Conservation (phyloP, 108 stramenopile species). For the Hondaea fermentalgiana region DNA sequence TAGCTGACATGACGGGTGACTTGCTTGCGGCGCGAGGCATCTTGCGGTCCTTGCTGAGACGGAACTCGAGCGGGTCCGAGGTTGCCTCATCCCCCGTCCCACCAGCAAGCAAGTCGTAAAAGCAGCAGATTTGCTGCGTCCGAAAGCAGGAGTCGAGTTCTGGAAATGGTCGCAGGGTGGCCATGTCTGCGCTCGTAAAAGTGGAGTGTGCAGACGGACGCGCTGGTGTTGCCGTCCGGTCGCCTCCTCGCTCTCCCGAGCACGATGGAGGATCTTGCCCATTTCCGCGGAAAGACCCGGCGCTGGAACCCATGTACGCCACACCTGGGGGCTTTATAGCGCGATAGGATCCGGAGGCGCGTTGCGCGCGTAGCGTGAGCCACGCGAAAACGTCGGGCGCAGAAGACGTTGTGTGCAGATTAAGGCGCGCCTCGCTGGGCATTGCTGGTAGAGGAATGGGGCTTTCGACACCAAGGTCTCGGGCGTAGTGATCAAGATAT, state of each 20-base stretch:
- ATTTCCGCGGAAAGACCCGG: neutral
- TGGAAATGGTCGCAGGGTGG: neutral
- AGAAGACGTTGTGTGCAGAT: neutral
- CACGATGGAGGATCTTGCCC: neutral
- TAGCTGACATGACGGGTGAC: neutral
- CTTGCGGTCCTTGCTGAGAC: neutral
- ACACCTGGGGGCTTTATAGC: neutral
- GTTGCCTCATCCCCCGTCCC: neutral
- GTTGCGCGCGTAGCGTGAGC: neutral
- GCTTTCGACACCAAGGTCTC: neutral
- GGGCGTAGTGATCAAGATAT: neutral
- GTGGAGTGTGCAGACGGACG: too few relatives aligned
- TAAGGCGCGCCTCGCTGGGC: neutral
- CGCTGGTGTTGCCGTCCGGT: too few relatives aligned
- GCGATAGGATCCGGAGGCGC: neutral
- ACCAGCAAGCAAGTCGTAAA: neutral
- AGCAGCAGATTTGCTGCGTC: neutral
- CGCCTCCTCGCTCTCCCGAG: neutral
- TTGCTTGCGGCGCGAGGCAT: neutral
- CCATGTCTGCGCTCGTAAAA: neutral
- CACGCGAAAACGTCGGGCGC: neutral
- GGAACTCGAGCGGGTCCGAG: neutral
- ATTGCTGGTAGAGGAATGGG: neutral
- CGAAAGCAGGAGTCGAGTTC: slow-evolving; percentile 1
- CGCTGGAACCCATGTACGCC: neutral